Percentiles rank a stretch among this genome's conserved stretches.
Conservation (phyloP, 1,284 basidiomycete species). For the Quambalaria eucalypti region DNA sequence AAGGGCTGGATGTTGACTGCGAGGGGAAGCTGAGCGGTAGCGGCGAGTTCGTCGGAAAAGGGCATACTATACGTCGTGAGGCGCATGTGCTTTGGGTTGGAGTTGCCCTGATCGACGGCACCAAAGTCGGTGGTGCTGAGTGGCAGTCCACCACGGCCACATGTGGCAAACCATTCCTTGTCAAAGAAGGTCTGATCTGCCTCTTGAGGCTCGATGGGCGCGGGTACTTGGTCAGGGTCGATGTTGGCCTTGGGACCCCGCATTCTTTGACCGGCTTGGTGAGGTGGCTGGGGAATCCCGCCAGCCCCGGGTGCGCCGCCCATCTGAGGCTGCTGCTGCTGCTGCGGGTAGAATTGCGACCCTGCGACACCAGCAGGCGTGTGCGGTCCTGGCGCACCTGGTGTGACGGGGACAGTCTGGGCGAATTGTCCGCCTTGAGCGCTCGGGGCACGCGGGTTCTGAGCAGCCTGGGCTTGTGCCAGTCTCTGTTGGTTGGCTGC, state of each 20-base stretch:
- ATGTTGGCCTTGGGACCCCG: slow-evolving; percentile 66
- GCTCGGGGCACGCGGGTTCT: too few relatives aligned
- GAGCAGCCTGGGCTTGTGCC: slow-evolving; percentile 7
- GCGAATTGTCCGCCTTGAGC: slow-evolving; percentile 16
- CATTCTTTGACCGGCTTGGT: slow-evolving; percentile 48
- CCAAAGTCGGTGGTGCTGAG: slow-evolving; percentile 77
- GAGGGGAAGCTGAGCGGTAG: slow-evolving; percentile 70
- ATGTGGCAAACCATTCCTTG: slow-evolving; percentile 64
- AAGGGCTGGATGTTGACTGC: slow-evolving; percentile 84
- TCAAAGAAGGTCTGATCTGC: slow-evolving; percentile 76
- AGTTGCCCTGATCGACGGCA: slow-evolving; percentile 88
- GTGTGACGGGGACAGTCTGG: slow-evolving; percentile 6
- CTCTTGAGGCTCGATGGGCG: slow-evolving; percentile 74
- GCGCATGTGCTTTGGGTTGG: slow-evolving; percentile 61
- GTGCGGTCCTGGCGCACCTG: slow-evolving; percentile 7
- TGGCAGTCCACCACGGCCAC: slow-evolving; percentile 61
- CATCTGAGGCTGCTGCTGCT: neutral
- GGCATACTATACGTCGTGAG: slow-evolving; percentile 67
- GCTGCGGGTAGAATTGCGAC: neutral
- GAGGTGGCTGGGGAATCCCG: slow-evolving; percentile 47
- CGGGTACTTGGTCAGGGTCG: slow-evolving; percentile 83
- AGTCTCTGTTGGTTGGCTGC: slow-evolving; percentile 37
- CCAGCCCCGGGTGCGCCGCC: slow-evolving; percentile 3
- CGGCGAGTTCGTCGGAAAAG: slow-evolving; percentile 66
- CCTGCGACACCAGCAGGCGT: slow-evolving; percentile 1